Evolutionary conservation across 139 green algal genomes (phyloP), one percentile per base, ranked within the genome.

Genomic region (Asterochloris erici): DNA sequence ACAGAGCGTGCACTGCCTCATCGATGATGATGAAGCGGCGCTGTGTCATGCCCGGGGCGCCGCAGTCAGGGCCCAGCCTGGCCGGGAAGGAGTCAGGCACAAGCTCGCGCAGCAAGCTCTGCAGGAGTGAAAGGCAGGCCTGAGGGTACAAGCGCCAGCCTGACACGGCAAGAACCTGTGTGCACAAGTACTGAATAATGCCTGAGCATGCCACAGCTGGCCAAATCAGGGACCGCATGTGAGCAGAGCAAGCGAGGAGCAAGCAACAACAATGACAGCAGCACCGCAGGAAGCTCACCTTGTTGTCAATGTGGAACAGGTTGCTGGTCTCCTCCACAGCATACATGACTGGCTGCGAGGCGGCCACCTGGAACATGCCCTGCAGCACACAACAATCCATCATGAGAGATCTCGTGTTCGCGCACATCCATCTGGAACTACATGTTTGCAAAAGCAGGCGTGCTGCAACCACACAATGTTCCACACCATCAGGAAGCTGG

Each of bases 1-100:
- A 88, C 60, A 87, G 68, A 13, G 60, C n/a, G 54, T 86, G 75
- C 27, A 91, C 82, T 16, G 86, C 87, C 47, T 88, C 79, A 66
- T 91, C 88, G 24, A 91, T 84, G 19, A 90, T 81, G n/a, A 91
- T 80, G 61, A 91, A 81, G 26, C 88, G 78, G 60, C 86, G 71
- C 38, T 87, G 81, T 14, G 81, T 81, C 26, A 63, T 29, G 0
- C 62, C 27, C 10, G 62, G 29, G 21, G 28, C 63, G 0, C 77
- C 77, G 16, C 38, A 15, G 61, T 84, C 86, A 71, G 74, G 78
- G 27, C 73, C 77, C 63, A 88, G 68, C 27, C 69, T 77, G 63
- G 83, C 80, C 27, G 88, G 88, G 54, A 88, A 90, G 14, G 88
- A 91, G 60, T 84, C 86, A 38, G 88, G 86, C 27, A 91, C 77